These are phyloP conservation scores for Symbiodinium pilosum DNA, from an alignment of 73 alveolate species.

Conservation along the genomic window DNA sequence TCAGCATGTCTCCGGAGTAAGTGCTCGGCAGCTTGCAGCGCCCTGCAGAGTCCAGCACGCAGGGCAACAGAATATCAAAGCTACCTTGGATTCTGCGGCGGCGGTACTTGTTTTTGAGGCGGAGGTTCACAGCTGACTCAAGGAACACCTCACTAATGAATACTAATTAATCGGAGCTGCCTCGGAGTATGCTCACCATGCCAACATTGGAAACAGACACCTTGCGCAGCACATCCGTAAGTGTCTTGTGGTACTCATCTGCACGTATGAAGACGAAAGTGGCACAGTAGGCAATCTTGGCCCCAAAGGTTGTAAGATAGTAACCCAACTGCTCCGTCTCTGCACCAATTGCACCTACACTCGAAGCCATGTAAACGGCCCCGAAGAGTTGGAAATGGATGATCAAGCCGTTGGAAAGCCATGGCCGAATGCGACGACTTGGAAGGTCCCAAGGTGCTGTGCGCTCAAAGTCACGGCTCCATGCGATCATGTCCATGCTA, in stretches of 20 bases:
- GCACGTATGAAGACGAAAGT: constrained; percentile 14
- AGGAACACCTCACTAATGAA: too few species aligned
- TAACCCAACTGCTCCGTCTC: neutral
- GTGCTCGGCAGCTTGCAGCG: constrained; percentile 48
- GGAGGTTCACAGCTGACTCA: too few species aligned
- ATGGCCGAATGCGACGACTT: constrained; percentile 22
- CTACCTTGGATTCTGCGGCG: too few species aligned
- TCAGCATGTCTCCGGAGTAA: constrained; percentile 65
- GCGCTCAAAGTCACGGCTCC: constrained; percentile 30
- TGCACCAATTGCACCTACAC: neutral
- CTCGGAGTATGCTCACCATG: neutral
- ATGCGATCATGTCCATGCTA: constrained; percentile 45
- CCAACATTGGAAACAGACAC: neutral
- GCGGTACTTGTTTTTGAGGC: too few species aligned
- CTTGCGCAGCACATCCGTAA: neutral
- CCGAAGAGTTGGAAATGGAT: constrained; percentile 3
- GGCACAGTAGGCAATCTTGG: constrained; percentile 16
- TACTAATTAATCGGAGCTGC: too few species aligned
- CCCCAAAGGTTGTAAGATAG: neutral
- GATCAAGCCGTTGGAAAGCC: constrained; percentile 71
- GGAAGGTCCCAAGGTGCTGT: constrained; percentile 25
- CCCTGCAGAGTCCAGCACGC: constrained; percentile 75
- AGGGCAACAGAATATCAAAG: constrained; percentile 66
- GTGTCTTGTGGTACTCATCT: constrained; percentile 23
- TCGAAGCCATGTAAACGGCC: neutral